Percentiles rank a stretch among this genome's conserved stretches.
These are phyloP conservation scores for Rhodotorula graminis DNA, from an alignment of 768 basidiomycete genomes.

Conservation along the genomic window DNA sequence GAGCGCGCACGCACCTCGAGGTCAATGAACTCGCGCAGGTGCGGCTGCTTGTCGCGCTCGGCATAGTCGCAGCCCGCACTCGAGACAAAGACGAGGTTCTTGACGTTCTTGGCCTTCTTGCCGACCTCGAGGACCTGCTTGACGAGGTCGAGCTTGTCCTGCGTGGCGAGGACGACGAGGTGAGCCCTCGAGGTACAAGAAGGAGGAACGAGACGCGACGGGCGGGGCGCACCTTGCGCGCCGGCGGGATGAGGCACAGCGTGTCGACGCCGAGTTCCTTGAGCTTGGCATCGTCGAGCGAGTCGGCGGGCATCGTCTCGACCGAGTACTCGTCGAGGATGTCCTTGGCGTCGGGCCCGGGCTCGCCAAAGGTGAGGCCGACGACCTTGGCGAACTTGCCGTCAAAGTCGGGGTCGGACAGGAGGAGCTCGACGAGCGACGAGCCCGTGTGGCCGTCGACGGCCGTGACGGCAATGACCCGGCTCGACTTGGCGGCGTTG, in stretches of 20 bases:
- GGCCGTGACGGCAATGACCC: not conserved
- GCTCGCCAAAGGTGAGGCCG: slow-evolving; percentile 15
- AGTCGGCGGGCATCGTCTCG: slow-evolving; percentile 3
- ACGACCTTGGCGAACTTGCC: slow-evolving; percentile 9
- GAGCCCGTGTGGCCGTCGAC: slow-evolving; percentile 8
- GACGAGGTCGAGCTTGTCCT: slow-evolving; percentile 11
- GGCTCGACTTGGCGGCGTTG: not conserved
- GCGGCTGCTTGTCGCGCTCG: slow-evolving; percentile 17
- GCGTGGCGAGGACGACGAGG: not conserved
- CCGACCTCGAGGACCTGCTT: slow-evolving; percentile 13
- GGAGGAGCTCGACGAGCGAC: slow-evolving; percentile 2
- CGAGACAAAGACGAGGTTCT: slow-evolving; percentile 14
- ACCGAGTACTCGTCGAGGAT: not conserved
- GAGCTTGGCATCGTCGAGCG: slow-evolving; percentile 1
- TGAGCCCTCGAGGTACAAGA: too few species aligned
- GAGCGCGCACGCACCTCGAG: slow-evolving; percentile 2
- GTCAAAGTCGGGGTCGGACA: not conserved
- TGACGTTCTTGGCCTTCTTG: slow-evolving; percentile 7
- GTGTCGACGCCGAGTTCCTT: slow-evolving; percentile 13
- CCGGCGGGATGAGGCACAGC: slow-evolving; percentile 4
- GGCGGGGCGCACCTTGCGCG: not conserved
- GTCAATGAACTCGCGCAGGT: slow-evolving; percentile 14
- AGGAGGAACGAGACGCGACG: not conserved
- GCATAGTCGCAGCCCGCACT: slow-evolving; percentile 11
- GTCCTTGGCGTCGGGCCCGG: not conserved